phyloP scores from a whole-genome alignment of 2,329 filamentous ascomycete genomes.

The Rhinocladiella similis region DNA sequence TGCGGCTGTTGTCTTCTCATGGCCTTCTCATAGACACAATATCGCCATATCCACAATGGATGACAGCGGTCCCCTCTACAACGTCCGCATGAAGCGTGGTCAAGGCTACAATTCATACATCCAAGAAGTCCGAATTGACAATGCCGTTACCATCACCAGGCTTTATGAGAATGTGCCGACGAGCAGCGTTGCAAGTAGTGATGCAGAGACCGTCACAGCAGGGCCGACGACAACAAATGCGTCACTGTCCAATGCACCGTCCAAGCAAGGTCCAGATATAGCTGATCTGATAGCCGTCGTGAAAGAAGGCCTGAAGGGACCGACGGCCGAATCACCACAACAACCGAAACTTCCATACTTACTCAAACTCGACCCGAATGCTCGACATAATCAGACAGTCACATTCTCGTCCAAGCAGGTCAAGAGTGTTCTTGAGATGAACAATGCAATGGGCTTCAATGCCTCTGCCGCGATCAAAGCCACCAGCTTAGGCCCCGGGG shows the following conservation, averaged over 20 bases:
- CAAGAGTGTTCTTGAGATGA: constrained; percentile 8
- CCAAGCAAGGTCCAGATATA: neutral
- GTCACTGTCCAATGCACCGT: no score
- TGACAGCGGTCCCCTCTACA: constrained; percentile 11
- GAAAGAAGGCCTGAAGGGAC: constrained; percentile 1
- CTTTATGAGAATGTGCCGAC: neutral
- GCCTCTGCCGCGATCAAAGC: constrained; percentile 9
- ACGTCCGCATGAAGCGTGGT: constrained; percentile 9
- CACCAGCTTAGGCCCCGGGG: constrained; percentile 3
- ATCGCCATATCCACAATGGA: neutral
- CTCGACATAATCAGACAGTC: constrained; percentile 6
- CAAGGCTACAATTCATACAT: constrained; percentile 11
- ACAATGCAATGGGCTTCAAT: constrained; percentile 11
- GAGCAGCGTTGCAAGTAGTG: neutral
- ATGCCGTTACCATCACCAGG: constrained; percentile 6
- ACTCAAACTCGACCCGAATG: constrained; percentile 6
- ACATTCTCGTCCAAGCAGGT: constrained; percentile 10
- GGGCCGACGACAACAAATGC: no score
- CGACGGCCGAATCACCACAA: neutral
- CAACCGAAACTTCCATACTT: constrained; percentile 6
- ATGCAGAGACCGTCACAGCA: no score
- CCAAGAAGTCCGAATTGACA: constrained; percentile 7
- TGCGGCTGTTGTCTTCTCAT: neutral
- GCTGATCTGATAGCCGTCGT: neutral
- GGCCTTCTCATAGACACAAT: neutral